phyloP scores from a whole-genome alignment of 2,329 filamentous ascomycete species.

The Magnaporthiopsis incrustans region DNA sequence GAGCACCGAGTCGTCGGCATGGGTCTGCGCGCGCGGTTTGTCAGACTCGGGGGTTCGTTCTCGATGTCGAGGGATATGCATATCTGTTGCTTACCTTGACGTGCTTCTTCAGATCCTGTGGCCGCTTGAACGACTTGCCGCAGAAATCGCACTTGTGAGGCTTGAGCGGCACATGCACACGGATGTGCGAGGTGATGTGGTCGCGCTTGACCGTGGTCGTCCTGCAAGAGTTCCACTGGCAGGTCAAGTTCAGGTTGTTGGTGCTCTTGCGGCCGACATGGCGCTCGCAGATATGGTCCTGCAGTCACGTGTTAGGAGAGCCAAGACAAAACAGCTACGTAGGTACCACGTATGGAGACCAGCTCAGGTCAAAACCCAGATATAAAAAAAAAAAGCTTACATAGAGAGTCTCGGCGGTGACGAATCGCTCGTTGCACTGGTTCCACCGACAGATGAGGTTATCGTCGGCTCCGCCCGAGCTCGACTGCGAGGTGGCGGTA shows the following conservation, averaged over 20 bases:
- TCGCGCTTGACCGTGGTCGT: constrained; percentile 98
- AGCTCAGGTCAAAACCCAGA: neutral
- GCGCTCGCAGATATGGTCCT: constrained; percentile 98
- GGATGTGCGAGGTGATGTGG: constrained; percentile 98
- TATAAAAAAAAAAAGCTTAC: constrained; percentile 29
- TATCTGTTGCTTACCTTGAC: constrained; percentile 65
- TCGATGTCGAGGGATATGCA: too few relatives aligned
- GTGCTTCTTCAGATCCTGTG: constrained; percentile 98
- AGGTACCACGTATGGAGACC: neutral
- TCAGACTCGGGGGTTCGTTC: neutral
- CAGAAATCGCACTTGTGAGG: constrained; percentile 99
- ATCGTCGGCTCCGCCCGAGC: constrained; percentile 30
- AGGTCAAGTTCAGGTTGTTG: constrained; percentile 95
- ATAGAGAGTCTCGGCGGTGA: constrained; percentile 50
- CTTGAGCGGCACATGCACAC: constrained; percentile 97
- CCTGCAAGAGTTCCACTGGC: constrained; percentile 92
- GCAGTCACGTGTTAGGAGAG: constrained; percentile 5
- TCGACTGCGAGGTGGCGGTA: constrained; percentile 36
- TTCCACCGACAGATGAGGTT: constrained; percentile 55
- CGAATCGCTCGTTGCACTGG: constrained; percentile 50
- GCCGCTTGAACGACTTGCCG: constrained; percentile 97
- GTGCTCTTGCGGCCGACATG: constrained; percentile 98
- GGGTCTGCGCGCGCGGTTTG: constrained; percentile 47
- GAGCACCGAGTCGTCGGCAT: constrained; percentile 86
- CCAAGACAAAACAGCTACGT: too few relatives aligned